These are phyloP conservation scores for Cylindrotheca closterium DNA, from an alignment of 108 stramenopile genomes.

Conservation along the genomic window DNA sequence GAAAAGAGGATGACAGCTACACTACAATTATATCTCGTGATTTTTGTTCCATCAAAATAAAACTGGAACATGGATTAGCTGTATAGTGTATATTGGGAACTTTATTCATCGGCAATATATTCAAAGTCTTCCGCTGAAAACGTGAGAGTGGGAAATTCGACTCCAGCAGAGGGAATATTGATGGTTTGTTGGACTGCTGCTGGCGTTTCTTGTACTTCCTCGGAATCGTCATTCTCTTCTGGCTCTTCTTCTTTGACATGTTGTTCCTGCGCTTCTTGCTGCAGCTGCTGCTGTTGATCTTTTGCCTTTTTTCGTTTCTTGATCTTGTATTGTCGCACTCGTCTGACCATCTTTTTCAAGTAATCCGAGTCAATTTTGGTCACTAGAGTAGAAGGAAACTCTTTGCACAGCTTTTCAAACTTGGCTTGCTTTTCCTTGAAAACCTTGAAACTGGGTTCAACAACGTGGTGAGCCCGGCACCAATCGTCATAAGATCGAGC, in stretches of 20 bases:
- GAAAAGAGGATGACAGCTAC: no score
- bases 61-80: no score
- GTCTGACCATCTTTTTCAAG: slow-evolving; percentile 65
- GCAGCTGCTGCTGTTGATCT: background rate
- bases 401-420: slow-evolving; percentile 62
- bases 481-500: slow-evolving; percentile 69
- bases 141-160: slow-evolving; percentile 4
- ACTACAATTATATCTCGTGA: no score
- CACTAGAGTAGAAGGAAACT: slow-evolving; percentile 66
- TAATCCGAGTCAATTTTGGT: slow-evolving; percentile 61
- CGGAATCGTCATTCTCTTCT: slow-evolving; percentile 9
- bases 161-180: slow-evolving; percentile 25
- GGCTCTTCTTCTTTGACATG: slow-evolving; percentile 10
- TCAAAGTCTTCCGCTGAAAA: slow-evolving; percentile 17
- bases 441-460: slow-evolving; percentile 44
- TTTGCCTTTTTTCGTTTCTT: slow-evolving; percentile 44
- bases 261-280: background rate
- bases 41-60: no score
- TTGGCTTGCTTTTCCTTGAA: slow-evolving; percentile 62
- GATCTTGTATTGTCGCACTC: slow-evolving; percentile 61
- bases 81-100: no score
- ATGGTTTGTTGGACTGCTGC: background rate
- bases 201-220: slow-evolving; percentile 5
- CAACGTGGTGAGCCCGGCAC: slow-evolving; percentile 53
- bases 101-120: no score